Evolutionary conservation across 2,329 filamentous ascomycete species (phyloP), one percentile per base, ranked within the genome.

Genomic region (Nemania sp.): DNA sequence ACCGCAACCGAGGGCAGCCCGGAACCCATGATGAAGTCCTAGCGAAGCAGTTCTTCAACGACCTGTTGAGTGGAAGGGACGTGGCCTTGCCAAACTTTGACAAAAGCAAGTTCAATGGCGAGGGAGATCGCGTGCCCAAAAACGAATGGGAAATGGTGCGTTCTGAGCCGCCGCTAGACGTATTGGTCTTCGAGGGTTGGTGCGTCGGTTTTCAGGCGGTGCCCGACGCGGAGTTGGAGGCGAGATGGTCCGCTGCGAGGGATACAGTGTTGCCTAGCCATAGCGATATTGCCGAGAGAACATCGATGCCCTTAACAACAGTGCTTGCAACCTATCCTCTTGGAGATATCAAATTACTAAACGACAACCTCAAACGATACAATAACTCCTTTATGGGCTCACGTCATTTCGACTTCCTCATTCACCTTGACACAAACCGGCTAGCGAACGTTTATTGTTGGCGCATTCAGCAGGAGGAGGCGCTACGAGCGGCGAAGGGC

Each of bases 1-100:
- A 22, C 32, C 29, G 32, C n/a, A 41, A 55, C n/a, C 29, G 53
- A 38, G 57, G 57, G 52, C 43, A 51, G 20, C 45, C 57, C 26
- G 43, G 57, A 32, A 38, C 57, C n/a, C 57, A 52, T 45, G 57
- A 61, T n/a, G 57, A 61, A 26, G 57, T 61, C 15, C 18, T 61
- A 41, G 43, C 57, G 20, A 18, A 26, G 29, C 24, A 47, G 26
- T 51, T 51, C 43, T 52, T 61, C 45, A 22, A 52, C 3, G 29
- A 49, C 18, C 57, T 61, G 18, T 13, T 5, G 43, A 35, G 11
- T 5, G 27, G 43, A 11, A 35, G 20, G 45, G 57, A 61, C 5
- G 26, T 52, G 26, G 26, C 43, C n/a, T 22, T 61, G 29, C 57
- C 45, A 26, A 51, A 45, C 3, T 61, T 61, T 35, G 45, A 61